Conservation (phyloP, 495 filamentous ascomycete species). For the Astrocystis sublimbata region DNA sequence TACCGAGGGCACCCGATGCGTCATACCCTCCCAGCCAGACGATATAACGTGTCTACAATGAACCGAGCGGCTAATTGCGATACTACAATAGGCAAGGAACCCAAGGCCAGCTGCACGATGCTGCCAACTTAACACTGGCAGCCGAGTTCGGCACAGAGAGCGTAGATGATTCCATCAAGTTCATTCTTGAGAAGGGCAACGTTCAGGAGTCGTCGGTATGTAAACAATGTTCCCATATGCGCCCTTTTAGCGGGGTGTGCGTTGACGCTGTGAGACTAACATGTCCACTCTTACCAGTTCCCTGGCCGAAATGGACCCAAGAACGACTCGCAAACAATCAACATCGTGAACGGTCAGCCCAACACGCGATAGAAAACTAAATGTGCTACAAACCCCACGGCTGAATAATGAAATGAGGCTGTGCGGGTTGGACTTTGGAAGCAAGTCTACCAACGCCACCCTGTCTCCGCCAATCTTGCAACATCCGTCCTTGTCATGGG, state of each 20-base stretch:
- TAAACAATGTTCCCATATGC: slow-evolving; percentile 10
- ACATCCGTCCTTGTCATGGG: background rate
- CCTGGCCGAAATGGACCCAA: slow-evolving; percentile 42
- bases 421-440: background rate
- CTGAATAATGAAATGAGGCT: background rate
- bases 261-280: background rate
- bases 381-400: background rate
- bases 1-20: background rate
- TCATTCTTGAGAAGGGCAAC: slow-evolving; percentile 77
- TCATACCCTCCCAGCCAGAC: background rate
- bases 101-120: slow-evolving; percentile 74
- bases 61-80: slow-evolving; percentile 23
- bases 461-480: background rate
- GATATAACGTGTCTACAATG: background rate
- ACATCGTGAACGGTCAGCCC: slow-evolving; percentile 29
- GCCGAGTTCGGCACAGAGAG: slow-evolving; percentile 82
- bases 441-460: background rate
- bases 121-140: slow-evolving; percentile 71
- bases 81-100: slow-evolving; percentile 69
- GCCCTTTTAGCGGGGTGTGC: background rate
- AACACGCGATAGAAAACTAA: slow-evolving; percentile 23
- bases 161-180: slow-evolving; percentile 73
- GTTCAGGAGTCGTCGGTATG: slow-evolving; percentile 68
- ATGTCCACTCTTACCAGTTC: slow-evolving; percentile 32
- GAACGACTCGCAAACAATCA: slow-evolving; percentile 42